Evolutionary conservation across 768 basidiomycete species (phyloP).

Genomic region (Collybiopsis luxurians): DNA sequence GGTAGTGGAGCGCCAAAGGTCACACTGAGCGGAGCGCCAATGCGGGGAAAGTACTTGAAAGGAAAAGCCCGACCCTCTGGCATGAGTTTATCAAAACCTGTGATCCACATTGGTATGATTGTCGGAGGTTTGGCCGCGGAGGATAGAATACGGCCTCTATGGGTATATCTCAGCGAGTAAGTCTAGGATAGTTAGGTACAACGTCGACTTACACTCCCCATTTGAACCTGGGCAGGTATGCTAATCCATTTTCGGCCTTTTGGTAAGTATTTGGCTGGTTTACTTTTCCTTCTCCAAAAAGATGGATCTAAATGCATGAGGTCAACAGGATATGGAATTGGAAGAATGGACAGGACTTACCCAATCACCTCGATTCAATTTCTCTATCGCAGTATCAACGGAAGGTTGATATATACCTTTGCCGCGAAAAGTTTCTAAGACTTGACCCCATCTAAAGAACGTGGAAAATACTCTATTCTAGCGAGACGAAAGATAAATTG

Average conservation of each 20-base stretch:
- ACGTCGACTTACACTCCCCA: slow-evolving; percentile 88
- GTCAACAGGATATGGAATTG: too few species aligned
- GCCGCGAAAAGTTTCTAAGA: slow-evolving; percentile 91
- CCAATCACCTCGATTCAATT: slow-evolving; percentile 83
- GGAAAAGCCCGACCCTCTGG: slow-evolving; percentile 80
- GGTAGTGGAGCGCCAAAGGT: slow-evolving; percentile 79
- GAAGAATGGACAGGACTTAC: slow-evolving; percentile 41
- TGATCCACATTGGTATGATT: slow-evolving; percentile 93
- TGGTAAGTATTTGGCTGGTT: slow-evolving; percentile 65
- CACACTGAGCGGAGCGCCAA: slow-evolving; percentile 63
- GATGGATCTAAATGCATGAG: too few species aligned
- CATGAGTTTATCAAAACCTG: slow-evolving; percentile 92
- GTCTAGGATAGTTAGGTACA: not conserved
- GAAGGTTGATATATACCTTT: slow-evolving; percentile 85
- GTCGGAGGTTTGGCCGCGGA: slow-evolving; percentile 57
- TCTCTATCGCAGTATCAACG: slow-evolving; percentile 77
- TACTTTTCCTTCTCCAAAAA: slow-evolving; percentile 88
- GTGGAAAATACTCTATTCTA: slow-evolving; percentile 69
- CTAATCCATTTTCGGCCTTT: slow-evolving; percentile 36
- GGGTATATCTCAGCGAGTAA: not conserved
- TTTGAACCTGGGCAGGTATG: slow-evolving; percentile 75
- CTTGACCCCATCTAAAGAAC: slow-evolving; percentile 89
- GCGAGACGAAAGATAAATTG: not conserved
- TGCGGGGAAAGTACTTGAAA: slow-evolving; percentile 65
- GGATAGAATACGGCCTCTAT: slow-evolving; percentile 80